Conservation (phyloP, 192 early-diverging fungal genomes). For the Chytriomyces sp. region DNA sequence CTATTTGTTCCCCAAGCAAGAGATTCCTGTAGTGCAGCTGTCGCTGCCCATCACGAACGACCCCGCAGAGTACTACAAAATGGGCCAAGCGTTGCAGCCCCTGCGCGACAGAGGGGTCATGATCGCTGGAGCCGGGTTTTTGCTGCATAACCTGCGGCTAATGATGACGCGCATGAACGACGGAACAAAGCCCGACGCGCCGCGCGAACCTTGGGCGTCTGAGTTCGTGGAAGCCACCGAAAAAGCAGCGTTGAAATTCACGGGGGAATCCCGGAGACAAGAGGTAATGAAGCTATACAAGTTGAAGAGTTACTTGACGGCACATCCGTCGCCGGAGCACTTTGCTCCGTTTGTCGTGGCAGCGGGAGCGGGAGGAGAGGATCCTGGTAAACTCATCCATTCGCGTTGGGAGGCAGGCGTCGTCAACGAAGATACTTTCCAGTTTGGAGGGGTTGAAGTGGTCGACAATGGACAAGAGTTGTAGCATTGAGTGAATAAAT, state of each 20-base stretch:
- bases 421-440: constrained; percentile 9
- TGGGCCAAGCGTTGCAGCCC: constrained; percentile 47
- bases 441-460: constrained; percentile 3
- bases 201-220: constrained; percentile 3
- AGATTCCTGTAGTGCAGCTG: constrained; percentile 52
- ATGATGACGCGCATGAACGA: not conserved
- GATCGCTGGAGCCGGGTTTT: constrained; percentile 54
- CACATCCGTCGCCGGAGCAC: constrained; percentile 48
- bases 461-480: not conserved
- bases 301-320: not conserved
- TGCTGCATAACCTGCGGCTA: constrained; percentile 42
- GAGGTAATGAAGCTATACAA: constrained; percentile 2
- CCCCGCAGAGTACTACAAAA: constrained; percentile 31
- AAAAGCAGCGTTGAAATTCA: not conserved
- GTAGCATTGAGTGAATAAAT: not conserved
- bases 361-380: constrained; percentile 39
- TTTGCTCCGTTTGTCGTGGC: constrained; percentile 49
- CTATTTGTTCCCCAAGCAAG: constrained; percentile 34
- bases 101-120: constrained; percentile 49
- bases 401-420: not conserved
- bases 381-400: constrained; percentile 5
- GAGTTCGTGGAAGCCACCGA: constrained; percentile 18
- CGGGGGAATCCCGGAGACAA: not conserved
- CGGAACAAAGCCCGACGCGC: constrained; percentile 15
- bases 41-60: constrained; percentile 39